phyloP scores from a whole-genome alignment of 495 filamentous ascomycete species.

The Trichoderma reesei region DNA sequence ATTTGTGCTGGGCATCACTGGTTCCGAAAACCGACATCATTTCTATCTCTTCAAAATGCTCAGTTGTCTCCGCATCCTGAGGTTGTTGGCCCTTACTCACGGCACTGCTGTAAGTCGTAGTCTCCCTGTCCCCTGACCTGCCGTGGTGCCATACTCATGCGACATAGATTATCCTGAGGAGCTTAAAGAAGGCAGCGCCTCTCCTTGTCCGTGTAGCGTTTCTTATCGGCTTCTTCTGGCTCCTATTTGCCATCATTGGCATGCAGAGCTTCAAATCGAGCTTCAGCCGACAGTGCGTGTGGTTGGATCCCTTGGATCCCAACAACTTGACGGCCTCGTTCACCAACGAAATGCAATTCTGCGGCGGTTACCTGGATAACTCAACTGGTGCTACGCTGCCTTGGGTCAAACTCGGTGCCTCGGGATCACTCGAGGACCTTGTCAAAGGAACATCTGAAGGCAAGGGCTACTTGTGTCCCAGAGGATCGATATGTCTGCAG shows the following conservation, averaged over 20 bases:
- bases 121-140: not conserved
- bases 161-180: slow-evolving; percentile 72
- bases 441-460: slow-evolving; percentile 33
- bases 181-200: slow-evolving; percentile 90
- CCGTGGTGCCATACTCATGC: slow-evolving; percentile 17
- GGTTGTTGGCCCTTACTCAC: slow-evolving; percentile 79
- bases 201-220: slow-evolving; percentile 92
- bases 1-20: slow-evolving; percentile 58
- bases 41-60: slow-evolving; percentile 93
- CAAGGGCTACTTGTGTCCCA: slow-evolving; percentile 90
- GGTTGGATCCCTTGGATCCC: slow-evolving; percentile 54
- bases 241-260: slow-evolving; percentile 92
- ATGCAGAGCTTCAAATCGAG: slow-evolving; percentile 98
- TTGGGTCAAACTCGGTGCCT: slow-evolving; percentile 45
- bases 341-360: slow-evolving; percentile 59
- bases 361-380: slow-evolving; percentile 68
- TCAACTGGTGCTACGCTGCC: slow-evolving; percentile 46
- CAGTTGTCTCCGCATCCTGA: slow-evolving; percentile 82
- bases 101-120: slow-evolving; percentile 63
- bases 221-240: slow-evolving; percentile 96
- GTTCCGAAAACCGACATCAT: slow-evolving; percentile 55
- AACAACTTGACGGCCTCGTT: slow-evolving; percentile 33
- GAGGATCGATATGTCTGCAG: slow-evolving; percentile 71
- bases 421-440: slow-evolving; percentile 26
- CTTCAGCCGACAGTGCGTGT: slow-evolving; percentile 76